A percentile compares a stretch with the other conserved stretches of the same genome.
Conservation (phyloP, 2,329 filamentous ascomycete genomes). For the Mollisiaceae sp. region DNA sequence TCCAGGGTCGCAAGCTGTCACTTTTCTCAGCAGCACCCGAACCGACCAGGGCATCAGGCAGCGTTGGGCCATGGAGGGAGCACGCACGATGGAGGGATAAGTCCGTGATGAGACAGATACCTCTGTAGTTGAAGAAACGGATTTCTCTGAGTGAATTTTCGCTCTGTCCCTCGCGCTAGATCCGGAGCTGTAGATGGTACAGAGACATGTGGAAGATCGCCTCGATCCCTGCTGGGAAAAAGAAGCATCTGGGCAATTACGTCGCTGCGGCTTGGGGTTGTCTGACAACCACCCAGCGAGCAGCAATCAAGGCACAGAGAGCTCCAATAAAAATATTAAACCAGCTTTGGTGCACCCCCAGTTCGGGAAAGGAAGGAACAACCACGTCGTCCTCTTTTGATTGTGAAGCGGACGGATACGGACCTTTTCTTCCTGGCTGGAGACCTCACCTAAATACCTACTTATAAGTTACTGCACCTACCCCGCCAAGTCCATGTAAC, state of each 20-base stretch:
- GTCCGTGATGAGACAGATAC: not conserved
- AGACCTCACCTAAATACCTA: not conserved
- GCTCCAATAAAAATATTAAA: slow-evolving; percentile 15
- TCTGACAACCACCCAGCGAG: slow-evolving; percentile 2
- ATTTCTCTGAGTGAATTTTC: slow-evolving; percentile 6
- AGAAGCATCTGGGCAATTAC: slow-evolving; percentile 24
- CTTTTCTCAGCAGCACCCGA: slow-evolving; percentile 4
- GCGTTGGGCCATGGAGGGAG: slow-evolving; percentile 19
- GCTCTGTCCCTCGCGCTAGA: not conserved
- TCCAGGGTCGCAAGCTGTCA: slow-evolving; percentile 1
- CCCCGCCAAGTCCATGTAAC: slow-evolving; percentile 20
- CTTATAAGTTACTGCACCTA: not conserved
- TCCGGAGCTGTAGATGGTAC: not conserved
- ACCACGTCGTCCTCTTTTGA: not conserved
- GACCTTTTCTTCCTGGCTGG: not conserved
- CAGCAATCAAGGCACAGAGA: slow-evolving; percentile 17
- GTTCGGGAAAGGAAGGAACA: slow-evolving; percentile 16
- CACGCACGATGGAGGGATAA: slow-evolving; percentile 4
- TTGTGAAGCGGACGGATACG: slow-evolving; percentile 1
- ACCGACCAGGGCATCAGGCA: slow-evolving; percentile 16
- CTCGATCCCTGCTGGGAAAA: slow-evolving; percentile 17
- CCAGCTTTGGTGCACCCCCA: slow-evolving; percentile 5
- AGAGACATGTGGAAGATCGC: slow-evolving; percentile 14
- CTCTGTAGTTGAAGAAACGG: not conserved
- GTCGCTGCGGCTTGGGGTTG: slow-evolving; percentile 13